These are phyloP conservation scores for Xylaria castorea DNA, from an alignment of 495 filamentous ascomycete genomes.

Conservation along the genomic window DNA sequence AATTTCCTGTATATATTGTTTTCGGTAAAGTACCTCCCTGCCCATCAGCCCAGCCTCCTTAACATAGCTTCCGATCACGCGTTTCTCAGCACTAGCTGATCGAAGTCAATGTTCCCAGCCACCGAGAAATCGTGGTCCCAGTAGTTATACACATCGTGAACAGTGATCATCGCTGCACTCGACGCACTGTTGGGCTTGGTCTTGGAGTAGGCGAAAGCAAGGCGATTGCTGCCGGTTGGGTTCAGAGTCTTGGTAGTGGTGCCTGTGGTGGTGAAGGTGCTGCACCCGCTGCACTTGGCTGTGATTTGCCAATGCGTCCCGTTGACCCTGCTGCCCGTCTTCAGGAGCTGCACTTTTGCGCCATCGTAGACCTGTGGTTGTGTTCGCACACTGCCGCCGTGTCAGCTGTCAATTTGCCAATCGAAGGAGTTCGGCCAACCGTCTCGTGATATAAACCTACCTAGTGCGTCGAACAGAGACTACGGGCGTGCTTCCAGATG, in stretches of 20 bases:
- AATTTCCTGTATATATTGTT: background rate
- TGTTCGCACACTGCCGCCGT: constrained; percentile 38
- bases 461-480: constrained; percentile 45
- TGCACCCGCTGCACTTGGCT: constrained; percentile 52
- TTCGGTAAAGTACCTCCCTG: background rate
- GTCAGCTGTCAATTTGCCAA: background rate
- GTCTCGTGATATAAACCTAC: constrained; percentile 37
- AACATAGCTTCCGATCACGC: constrained; percentile 29
- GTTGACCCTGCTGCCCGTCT: constrained; percentile 47
- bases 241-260: constrained; percentile 41
- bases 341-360: constrained; percentile 43
- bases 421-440: background rate
- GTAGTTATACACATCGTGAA: constrained; percentile 52
- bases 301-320: constrained; percentile 55
- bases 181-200: constrained; percentile 41
- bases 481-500: constrained; percentile 37
- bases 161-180: constrained; percentile 40
- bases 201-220: constrained; percentile 53
- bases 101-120: constrained; percentile 48
- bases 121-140: constrained; percentile 51
- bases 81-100: constrained; percentile 42
- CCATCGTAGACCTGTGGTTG: constrained; percentile 41
- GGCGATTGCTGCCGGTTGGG: constrained; percentile 46
- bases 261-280: constrained; percentile 39
- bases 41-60: background rate